Base-by-base conservation (phyloP, 257 asterid genomes). In the Schizonepeta tenuifolia region DNA sequence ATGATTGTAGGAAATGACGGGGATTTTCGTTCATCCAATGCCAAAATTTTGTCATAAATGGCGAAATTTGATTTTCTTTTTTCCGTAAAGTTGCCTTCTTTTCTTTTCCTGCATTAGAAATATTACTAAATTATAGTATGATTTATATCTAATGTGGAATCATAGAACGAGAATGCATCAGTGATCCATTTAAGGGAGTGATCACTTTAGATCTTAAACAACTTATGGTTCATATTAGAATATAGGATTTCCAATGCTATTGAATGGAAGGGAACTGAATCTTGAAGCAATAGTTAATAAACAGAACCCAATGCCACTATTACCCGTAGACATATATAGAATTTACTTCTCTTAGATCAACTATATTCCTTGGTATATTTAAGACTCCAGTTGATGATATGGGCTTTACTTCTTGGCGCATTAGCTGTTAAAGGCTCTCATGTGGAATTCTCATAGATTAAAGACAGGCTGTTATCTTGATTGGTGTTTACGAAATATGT, bases 11-110 rank as follows among this genome's bases (percentile, higher is more conserved):
- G 53, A 67, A 7, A 60, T 78, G 62, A 3, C 51, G 54, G 28
- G 33, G 73, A 79, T 38, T 54, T 54, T 33, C 62, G 21, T 58
- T 17, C 49, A 69, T 36, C 66, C 68, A 51, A 65, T 33, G 13
- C 21, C 38, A 65, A 46, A 49, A 59, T 58, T 28, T 53, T 53
- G 59, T 65, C 53, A 17, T 50, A 63, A 44, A 26, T 54, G 40
- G 62, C 26, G 40, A 63, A 64, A 68, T 70, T 24, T 70, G 36
- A 35, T 49, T 62, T 74, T 57, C 9, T 18, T 60, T 64, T 9
- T 43, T 53, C 35, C 31, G 17, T 67, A 54, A 33, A 58, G 46
- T 41, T 38, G 21, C 62, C 5, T 12, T 21, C 33, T 9, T 17
- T 41, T 2, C 26, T 24, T 69, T 9, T 61, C 22, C 74, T 41